Conservation (phyloP, 768 basidiomycete species). For the Paxillus rubicundulus region DNA sequence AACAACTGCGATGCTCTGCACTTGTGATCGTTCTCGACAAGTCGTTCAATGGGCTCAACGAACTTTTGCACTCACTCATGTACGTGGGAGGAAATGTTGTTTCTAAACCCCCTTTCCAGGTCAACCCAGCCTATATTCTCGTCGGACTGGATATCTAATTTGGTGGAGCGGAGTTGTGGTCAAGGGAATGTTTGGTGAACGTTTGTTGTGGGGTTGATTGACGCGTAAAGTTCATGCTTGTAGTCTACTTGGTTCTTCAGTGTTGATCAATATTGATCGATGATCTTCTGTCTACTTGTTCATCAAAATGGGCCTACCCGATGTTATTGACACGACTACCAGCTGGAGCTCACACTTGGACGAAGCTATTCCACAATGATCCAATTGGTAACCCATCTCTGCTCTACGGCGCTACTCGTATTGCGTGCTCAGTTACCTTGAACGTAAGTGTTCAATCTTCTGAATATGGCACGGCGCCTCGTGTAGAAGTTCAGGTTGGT, state of each 20-base stretch:
- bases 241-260: not conserved
- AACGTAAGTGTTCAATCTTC: too few relatives aligned
- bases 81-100: slow-evolving; percentile 88
- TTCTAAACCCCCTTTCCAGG: slow-evolving; percentile 74
- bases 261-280: too few relatives aligned
- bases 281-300: not conserved
- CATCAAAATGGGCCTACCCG: not conserved
- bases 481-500: too few relatives aligned
- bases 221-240: slow-evolving; percentile 7
- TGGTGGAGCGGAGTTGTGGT: slow-evolving; percentile 8
- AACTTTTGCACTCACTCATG: slow-evolving; percentile 85
- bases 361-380: too few relatives aligned
- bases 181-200: slow-evolving; percentile 26
- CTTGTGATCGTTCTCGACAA: slow-evolving; percentile 39
- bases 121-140: slow-evolving; percentile 74
- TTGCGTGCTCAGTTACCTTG: too few relatives aligned
- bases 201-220: slow-evolving; percentile 26
- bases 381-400: too few relatives aligned
- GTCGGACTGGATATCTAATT: slow-evolving; percentile 80
- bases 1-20: slow-evolving; percentile 65
- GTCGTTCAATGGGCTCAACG: slow-evolving; percentile 64
- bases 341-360: too few relatives aligned
- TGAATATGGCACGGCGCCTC: too few relatives aligned
- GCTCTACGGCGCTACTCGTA: too few relatives aligned
- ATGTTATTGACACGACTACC: too few relatives aligned